Conservation (phyloP, 345 rosid species). For the Streptanthus diversifolius region DNA sequence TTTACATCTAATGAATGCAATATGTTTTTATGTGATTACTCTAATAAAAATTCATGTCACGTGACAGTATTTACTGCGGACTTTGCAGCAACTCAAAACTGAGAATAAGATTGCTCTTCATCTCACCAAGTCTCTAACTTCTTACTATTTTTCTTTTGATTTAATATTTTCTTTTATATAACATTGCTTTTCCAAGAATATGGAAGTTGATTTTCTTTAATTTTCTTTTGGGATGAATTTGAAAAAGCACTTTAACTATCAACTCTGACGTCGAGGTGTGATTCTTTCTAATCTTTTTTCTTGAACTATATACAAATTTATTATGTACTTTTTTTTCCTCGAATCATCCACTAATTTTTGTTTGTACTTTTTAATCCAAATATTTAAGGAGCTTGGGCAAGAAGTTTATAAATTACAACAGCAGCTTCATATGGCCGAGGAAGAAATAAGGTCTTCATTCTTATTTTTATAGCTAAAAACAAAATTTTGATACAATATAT, state of each 20-base stretch:
- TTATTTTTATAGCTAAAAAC: not conserved
- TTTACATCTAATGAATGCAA: not conserved
- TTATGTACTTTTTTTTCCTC: not conserved
- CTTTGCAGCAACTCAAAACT: slow-evolving; percentile 53
- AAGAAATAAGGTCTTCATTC: slow-evolving; percentile 49
- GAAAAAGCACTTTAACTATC: slow-evolving; percentile 49
- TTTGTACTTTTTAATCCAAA: not conserved
- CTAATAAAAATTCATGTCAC: not conserved
- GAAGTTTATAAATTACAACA: slow-evolving; percentile 59
- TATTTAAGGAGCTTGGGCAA: slow-evolving; percentile 52
- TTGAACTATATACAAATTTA: not conserved
- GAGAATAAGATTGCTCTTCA: slow-evolving; percentile 66
- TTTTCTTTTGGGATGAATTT: slow-evolving; percentile 1
- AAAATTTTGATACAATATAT: not conserved
- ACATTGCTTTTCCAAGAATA: not conserved
- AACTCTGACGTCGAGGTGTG: slow-evolving; percentile 67
- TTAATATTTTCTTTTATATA: not conserved
- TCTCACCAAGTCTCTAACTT: slow-evolving; percentile 48
- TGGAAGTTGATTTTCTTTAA: not conserved
- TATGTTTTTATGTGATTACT: not conserved
- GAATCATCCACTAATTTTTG: not conserved
- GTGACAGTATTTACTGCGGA: slow-evolving; percentile 54
- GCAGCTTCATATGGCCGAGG: slow-evolving; percentile 63
- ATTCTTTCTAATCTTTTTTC: not conserved
- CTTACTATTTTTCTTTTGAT: not conserved